phyloP scores from a whole-genome alignment of 306 rosid species.

The Cucumis hystrix region DNA sequence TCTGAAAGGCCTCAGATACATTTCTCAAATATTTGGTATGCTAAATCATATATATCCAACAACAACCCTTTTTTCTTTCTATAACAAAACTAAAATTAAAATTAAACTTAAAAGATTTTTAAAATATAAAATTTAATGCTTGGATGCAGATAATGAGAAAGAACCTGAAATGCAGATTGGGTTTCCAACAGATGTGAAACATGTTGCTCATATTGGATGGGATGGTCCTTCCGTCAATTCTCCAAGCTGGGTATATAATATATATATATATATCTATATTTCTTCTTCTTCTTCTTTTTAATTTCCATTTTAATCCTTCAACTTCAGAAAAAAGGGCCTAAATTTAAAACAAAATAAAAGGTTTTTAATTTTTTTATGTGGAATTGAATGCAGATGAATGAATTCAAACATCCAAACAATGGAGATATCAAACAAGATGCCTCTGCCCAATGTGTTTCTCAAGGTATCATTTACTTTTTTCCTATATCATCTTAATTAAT shows the following conservation, averaged over 20 bases:
- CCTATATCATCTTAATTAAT: too few relatives aligned
- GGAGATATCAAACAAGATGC: background rate
- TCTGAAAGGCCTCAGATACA: slow-evolving; percentile 74
- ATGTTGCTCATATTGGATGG: slow-evolving; percentile 87
- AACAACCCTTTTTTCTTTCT: background rate
- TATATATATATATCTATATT: too few relatives aligned
- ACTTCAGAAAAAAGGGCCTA: too few relatives aligned
- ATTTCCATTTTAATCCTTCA: too few relatives aligned
- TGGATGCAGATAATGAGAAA: slow-evolving; percentile 46
- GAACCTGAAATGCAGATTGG: slow-evolving; percentile 76
- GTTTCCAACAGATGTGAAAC: slow-evolving; percentile 84
- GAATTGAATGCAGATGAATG: background rate
- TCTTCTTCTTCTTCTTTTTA: too few relatives aligned
- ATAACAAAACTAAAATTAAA: too few relatives aligned
- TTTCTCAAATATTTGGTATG: slow-evolving; percentile 87
- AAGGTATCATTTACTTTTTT: background rate
- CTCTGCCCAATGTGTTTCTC: background rate
- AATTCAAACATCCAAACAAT: background rate
- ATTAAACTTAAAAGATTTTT: too few relatives aligned
- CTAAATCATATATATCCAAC: too few relatives aligned
- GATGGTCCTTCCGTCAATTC: slow-evolving; percentile 71
- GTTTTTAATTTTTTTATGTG: background rate
- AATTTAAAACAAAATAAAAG: too few relatives aligned
- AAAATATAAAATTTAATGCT: too few relatives aligned
- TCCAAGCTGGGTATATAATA: slow-evolving; percentile 65